phyloP scores from a whole-genome alignment of 2,329 filamentous ascomycete species.

The Aspergillus sp. region DNA sequence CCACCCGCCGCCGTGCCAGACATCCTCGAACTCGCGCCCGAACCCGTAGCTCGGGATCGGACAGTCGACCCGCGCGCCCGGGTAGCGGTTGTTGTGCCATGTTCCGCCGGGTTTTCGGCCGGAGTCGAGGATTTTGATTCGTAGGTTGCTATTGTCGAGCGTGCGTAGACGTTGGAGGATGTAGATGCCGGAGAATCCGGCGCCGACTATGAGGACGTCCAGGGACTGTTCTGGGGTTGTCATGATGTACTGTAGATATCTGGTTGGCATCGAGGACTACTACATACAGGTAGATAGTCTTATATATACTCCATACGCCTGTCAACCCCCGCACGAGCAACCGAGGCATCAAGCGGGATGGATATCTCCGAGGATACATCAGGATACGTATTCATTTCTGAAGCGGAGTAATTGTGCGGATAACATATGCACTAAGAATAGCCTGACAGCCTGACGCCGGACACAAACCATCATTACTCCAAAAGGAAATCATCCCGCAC shows the following conservation, averaged over 20 bases:
- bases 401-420: no score
- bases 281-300: no score
- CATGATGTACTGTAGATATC: no score
- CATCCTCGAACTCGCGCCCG: constrained; percentile 26
- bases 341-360: no score
- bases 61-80: constrained; percentile 9
- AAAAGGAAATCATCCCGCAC: constrained; percentile 42
- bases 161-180: constrained; percentile 7
- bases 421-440: no score
- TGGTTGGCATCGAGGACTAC: no score
- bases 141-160: constrained; percentile 5
- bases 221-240: no score
- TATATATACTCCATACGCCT: no score
- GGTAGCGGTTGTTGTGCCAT: constrained; percentile 10
- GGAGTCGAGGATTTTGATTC: constrained; percentile 9
- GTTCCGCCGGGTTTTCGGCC: constrained; percentile 6
- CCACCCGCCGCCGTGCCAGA: constrained; percentile 38
- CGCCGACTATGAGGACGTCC: constrained; percentile 8
- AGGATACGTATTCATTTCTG: no score
- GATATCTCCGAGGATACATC: no score
- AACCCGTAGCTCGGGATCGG: constrained; percentile 1
- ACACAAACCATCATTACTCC: constrained; percentile 18
- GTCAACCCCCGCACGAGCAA: no score
- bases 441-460: constrained; percentile 1
- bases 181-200: constrained; percentile 10